Evolutionary conservation across 2,329 filamentous ascomycete species (phyloP).

Genomic region (Penicillium griseofulvum): DNA sequence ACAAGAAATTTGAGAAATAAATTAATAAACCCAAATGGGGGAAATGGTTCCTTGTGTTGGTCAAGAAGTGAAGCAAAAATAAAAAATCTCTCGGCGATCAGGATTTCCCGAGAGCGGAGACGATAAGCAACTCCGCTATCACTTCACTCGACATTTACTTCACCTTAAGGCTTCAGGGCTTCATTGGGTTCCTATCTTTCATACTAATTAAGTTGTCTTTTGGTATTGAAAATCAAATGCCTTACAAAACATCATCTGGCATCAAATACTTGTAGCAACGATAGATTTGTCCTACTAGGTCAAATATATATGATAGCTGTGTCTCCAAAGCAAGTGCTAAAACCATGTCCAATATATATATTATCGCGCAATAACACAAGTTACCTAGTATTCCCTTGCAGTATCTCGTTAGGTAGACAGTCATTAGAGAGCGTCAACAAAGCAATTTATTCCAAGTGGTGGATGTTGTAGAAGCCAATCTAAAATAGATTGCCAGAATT

Average conservation of each 20-base stretch:
- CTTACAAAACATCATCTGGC: background rate
- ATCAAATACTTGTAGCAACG: background rate
- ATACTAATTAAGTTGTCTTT: background rate
- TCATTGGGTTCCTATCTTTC: background rate
- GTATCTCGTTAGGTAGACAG: background rate
- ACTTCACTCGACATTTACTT: background rate
- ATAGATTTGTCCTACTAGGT: too few species aligned
- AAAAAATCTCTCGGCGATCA: slow-evolving; percentile 26
- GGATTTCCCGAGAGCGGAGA: slow-evolving; percentile 24
- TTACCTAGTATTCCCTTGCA: too few species aligned
- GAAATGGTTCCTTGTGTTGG: slow-evolving; percentile 2
- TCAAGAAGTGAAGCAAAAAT: slow-evolving; percentile 15
- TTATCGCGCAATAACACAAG: background rate
- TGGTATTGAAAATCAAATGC: background rate
- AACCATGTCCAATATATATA: background rate
- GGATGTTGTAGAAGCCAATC: background rate
- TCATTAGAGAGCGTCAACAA: background rate
- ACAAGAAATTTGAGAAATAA: slow-evolving; percentile 2
- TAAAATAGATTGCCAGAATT: too few species aligned
- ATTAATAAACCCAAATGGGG: slow-evolving; percentile 5
- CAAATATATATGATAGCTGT: background rate
- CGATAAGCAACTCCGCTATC: slow-evolving; percentile 12
- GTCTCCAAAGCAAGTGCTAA: background rate
- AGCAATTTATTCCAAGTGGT: background rate
- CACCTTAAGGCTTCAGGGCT: background rate